phyloP scores from a whole-genome alignment of 192 early-diverging fungal species.

The Entomortierella lignicola region DNA sequence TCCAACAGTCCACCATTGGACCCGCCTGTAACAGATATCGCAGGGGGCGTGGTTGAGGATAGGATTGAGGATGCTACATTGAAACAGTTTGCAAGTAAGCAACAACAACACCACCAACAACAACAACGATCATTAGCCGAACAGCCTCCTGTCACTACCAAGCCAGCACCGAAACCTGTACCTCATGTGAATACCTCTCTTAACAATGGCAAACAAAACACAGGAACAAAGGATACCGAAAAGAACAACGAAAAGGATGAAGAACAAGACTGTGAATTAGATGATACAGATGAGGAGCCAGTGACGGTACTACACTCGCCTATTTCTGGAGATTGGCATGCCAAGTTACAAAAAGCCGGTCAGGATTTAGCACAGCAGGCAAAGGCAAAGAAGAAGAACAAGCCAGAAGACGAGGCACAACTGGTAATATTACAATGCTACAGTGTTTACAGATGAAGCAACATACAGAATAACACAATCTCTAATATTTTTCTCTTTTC shows the following conservation, averaged over 20 bases:
- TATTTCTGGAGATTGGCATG: constrained; percentile 37
- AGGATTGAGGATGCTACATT: constrained; percentile 61
- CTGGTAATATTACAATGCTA: constrained; percentile 38
- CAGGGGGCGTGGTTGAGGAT: constrained; percentile 23
- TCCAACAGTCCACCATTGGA: constrained; percentile 12
- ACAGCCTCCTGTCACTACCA: constrained; percentile 5
- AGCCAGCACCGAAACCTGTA: constrained; percentile 7
- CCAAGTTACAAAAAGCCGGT: constrained; percentile 29
- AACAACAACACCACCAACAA: constrained; percentile 1
- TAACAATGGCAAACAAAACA: not conserved
- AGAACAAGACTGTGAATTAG: constrained; percentile 3
- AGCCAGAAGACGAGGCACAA: constrained; percentile 56
- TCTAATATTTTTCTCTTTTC: not conserved
- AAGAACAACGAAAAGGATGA: constrained; percentile 6
- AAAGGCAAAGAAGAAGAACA: constrained; percentile 15
- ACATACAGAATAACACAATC: too few relatives aligned
- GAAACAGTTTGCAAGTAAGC: constrained; percentile 21
- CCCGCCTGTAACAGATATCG: not conserved
- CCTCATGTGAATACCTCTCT: not conserved
- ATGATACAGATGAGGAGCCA: constrained; percentile 28
- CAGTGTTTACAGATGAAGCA: too few relatives aligned
- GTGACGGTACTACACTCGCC: constrained; percentile 42
- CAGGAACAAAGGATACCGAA: constrained; percentile 9
- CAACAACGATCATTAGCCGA: constrained; percentile 21
- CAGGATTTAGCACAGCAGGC: constrained; percentile 14